Evolutionary conservation across 2,329 filamentous ascomycete species (phyloP), one percentile per base, ranked within the genome.

Genomic region (Coniochaeta prunicola): DNA sequence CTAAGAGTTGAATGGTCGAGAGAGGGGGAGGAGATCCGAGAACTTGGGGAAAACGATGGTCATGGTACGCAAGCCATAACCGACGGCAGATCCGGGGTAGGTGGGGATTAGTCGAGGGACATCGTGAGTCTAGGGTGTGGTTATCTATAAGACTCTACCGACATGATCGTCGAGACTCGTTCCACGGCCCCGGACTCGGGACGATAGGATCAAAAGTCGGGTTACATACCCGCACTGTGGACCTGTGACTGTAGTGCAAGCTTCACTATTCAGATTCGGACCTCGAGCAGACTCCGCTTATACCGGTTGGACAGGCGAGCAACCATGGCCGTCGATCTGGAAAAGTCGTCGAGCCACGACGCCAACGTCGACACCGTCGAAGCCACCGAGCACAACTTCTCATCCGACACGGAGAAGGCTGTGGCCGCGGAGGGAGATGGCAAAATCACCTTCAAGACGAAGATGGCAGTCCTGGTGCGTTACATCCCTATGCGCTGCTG

Each of bases 361-460:
- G 53, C 31, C 13, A 54, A 54, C 13, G 30, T 54, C 10, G 53
- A 36, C 19, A 26, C 28, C 21, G 26, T 54, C 15, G 45, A 50
- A 13, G 45, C 45, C 8, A 50, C 21, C 13, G 45, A 50, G 4
- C 45, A 50, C 17, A 50, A 8, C 45, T 50, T 30, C 24, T 50
- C 45, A 4, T 54, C 53, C 30, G 53, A 54, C 53, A 54, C 53
- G 15, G 53, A 54, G 30, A 21, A 33, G 30, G 30, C 53, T 3
- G 15, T 12, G 17, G 28, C 30, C n/a, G 26, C 34, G 8, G 53
- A 54, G 3, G 48, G 48, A 4, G 55, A 57, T 31, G 55, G 55
- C 38, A 57, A 57, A 38, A 57, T 57, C 55, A 57, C 55, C 36
- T 45, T 57, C 55, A 57, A 57, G 26, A 57, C 55, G 26, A 57